Conservation (phyloP, 148 eudicot species). For the Rhododendron henanense region DNA sequence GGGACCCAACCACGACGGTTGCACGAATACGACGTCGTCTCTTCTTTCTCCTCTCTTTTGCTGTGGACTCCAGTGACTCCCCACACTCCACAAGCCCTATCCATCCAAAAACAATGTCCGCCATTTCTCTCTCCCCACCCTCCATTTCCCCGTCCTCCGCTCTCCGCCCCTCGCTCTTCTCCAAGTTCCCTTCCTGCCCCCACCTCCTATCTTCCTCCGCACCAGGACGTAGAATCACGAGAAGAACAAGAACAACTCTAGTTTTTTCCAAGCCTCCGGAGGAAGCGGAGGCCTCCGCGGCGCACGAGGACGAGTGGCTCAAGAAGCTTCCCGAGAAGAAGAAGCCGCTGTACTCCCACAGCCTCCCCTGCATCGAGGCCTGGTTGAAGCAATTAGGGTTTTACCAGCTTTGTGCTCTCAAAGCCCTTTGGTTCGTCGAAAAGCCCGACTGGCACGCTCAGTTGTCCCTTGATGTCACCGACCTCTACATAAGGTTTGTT, state of each 20-base stretch:
- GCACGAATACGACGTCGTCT: neutral
- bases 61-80: neutral
- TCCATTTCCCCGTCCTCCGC: neutral
- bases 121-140: neutral
- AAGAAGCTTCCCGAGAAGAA: slow-evolving; percentile 76
- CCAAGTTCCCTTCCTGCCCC: neutral
- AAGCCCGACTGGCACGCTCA: slow-evolving; percentile 82
- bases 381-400: slow-evolving; percentile 75
- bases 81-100: neutral
- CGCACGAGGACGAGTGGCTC: slow-evolving; percentile 61
- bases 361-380: slow-evolving; percentile 80
- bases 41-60: neutral
- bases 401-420: slow-evolving; percentile 26
- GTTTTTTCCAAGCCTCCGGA: slow-evolving; percentile 30
- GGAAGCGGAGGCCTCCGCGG: slow-evolving; percentile 23
- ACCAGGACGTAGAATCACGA: slow-evolving; percentile 3
- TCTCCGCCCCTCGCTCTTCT: neutral
- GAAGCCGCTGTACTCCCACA: slow-evolving; percentile 79
- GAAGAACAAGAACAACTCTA: slow-evolving; percentile 27
- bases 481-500: slow-evolving; percentile 60
- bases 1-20: no score
- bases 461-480: slow-evolving; percentile 76
- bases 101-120: neutral
- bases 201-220: neutral
- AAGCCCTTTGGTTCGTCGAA: slow-evolving; percentile 73